phyloP scores from a whole-genome alignment of 1,284 basidiomycete genomes.

The Lentinus polychrous region DNA sequence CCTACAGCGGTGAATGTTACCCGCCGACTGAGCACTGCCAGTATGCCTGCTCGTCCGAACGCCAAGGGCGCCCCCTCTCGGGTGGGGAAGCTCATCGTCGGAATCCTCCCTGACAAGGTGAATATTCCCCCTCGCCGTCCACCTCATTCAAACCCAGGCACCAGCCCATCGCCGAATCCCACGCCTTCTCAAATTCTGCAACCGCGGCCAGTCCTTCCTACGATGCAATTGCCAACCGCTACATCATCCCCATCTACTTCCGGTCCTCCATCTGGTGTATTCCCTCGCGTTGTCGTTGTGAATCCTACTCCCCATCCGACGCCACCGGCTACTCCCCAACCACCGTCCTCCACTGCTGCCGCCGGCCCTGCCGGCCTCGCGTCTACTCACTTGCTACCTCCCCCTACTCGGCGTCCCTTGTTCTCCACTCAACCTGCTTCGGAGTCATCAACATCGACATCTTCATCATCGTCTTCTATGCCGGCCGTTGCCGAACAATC shows the following conservation, averaged over 20 bases:
- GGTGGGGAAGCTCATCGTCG: slow-evolving; percentile 49
- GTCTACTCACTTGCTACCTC: slow-evolving; percentile 19
- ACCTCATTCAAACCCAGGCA: slow-evolving; percentile 4
- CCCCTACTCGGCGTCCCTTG: slow-evolving; percentile 16
- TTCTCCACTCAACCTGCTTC: slow-evolving; percentile 7
- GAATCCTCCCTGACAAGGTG: slow-evolving; percentile 41
- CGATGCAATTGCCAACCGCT: slow-evolving; percentile 22
- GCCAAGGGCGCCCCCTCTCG: slow-evolving; percentile 23
- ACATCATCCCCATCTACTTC: slow-evolving; percentile 19
- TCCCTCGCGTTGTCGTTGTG: slow-evolving; percentile 47
- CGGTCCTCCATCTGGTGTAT: slow-evolving; percentile 14
- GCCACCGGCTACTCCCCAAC: slow-evolving; percentile 43
- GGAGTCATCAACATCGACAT: slow-evolving; percentile 14
- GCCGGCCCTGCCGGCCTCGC: slow-evolving; percentile 13
- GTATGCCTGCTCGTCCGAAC: slow-evolving; percentile 22
- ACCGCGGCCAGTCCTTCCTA: slow-evolving; percentile 23
- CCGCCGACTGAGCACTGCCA: slow-evolving; percentile 22
- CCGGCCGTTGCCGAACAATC: slow-evolving; percentile 4
- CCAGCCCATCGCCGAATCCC: slow-evolving; percentile 4
- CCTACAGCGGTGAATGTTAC: slow-evolving; percentile 17
- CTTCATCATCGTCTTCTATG: slow-evolving; percentile 6
- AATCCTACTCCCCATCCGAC: slow-evolving; percentile 52
- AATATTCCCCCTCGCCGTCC: slow-evolving; percentile 16
- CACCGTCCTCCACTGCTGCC: slow-evolving; percentile 13
- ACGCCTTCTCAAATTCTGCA: slow-evolving; percentile 10